A percentile compares a stretch with the other conserved stretches of the same genome.
Evolutionary conservation across 208 protist species (phyloP).

Genomic region (Leishmania tarentolae): DNA sequence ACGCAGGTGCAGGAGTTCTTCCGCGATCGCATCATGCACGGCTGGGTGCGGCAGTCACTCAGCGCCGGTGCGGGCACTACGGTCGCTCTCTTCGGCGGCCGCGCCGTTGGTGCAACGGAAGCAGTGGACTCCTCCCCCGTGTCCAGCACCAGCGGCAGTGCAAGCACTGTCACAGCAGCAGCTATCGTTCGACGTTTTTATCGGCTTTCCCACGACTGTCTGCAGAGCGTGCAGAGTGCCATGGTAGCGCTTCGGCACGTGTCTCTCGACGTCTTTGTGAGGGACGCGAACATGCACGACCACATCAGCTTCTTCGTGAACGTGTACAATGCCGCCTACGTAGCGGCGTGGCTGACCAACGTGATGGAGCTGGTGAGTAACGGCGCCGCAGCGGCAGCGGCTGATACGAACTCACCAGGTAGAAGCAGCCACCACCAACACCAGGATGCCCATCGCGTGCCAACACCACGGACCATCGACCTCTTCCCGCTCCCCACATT

Average conservation of each 20-base stretch:
- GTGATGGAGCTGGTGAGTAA: constrained; percentile 26
- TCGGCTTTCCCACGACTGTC: constrained; percentile 21
- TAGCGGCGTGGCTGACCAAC: constrained; percentile 64
- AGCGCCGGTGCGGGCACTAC: neutral
- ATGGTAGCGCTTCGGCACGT: constrained; percentile 23
- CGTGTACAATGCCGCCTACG: constrained; percentile 74
- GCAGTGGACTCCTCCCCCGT: neutral
- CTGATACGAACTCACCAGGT: neutral
- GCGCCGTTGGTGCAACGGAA: neutral
- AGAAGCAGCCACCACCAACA: neutral
- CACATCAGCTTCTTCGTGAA: constrained; percentile 47
- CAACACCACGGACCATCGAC: constrained; percentile 17
- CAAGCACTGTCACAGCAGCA: constrained; percentile 8
- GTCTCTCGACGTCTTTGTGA: constrained; percentile 17
- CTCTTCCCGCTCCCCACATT: constrained; percentile 29
- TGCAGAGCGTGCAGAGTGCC: constrained; percentile 29
- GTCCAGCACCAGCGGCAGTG: neutral
- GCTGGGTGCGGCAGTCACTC: neutral
- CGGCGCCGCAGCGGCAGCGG: constrained; percentile 3
- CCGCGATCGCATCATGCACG: constrained; percentile 17
- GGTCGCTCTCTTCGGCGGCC: constrained; percentile 11
- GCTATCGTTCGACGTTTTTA: constrained; percentile 16
- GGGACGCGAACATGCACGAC: constrained; percentile 18
- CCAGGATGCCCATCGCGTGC: neutral
- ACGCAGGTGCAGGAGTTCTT: constrained; percentile 44